Percentiles rank a stretch among this genome's conserved stretches.
Conservation (phyloP, 176 grass and related monocot genomes). For the Neostapfia colusana region DNA sequence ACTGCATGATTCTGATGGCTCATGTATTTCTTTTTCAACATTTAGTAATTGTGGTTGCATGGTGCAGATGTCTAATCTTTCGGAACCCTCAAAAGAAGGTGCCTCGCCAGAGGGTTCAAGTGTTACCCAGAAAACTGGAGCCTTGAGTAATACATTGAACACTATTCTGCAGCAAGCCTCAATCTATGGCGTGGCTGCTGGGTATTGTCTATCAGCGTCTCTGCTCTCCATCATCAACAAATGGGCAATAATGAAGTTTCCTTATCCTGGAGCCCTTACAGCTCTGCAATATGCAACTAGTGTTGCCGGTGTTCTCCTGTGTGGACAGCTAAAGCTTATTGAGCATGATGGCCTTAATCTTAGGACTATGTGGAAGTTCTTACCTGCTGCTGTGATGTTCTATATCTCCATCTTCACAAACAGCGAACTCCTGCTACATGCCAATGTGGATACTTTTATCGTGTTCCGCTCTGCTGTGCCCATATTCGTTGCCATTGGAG, state of each 20-base stretch:
- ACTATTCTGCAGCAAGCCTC: constrained; percentile 58
- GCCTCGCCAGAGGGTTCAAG: constrained; percentile 35
- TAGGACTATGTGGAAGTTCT: constrained; percentile 84
- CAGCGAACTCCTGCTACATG: constrained; percentile 76
- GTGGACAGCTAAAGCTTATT: constrained; percentile 67
- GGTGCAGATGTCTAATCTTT: constrained; percentile 56
- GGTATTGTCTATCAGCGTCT: constrained; percentile 78
- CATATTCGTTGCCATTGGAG: constrained; percentile 75
- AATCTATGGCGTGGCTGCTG: constrained; percentile 76
- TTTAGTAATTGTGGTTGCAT: constrained; percentile 25
- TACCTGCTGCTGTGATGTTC: constrained; percentile 87
- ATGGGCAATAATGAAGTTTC: constrained; percentile 89
- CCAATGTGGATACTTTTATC: constrained; percentile 89
- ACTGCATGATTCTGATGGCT: neutral
- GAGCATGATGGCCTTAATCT: constrained; percentile 62
- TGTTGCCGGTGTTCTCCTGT: constrained; percentile 69
- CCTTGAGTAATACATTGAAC: constrained; percentile 42
- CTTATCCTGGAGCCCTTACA: constrained; percentile 69
- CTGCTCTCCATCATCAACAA: constrained; percentile 86
- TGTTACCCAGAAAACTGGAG: constrained; percentile 42
- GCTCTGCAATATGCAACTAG: constrained; percentile 77
- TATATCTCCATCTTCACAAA: constrained; percentile 91
- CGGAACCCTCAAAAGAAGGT: constrained; percentile 43
- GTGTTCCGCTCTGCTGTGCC: constrained; percentile 82
- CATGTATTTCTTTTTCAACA: neutral